These are phyloP conservation scores for Mycena olivaceomarginata DNA, from an alignment of 768 basidiomycete species.

Conservation along the genomic window DNA sequence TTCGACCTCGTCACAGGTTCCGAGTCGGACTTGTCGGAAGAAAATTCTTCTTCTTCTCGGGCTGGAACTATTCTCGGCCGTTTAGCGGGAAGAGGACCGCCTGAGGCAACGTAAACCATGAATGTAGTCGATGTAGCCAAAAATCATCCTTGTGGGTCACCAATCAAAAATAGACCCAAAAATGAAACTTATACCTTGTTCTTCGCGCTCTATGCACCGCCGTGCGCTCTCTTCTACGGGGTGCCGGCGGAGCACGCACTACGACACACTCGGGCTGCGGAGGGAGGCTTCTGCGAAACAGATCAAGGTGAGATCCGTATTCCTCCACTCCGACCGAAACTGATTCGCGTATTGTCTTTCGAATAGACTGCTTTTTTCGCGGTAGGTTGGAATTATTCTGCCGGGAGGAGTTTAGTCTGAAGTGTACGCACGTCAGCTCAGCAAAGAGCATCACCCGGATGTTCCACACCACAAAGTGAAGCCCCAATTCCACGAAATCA, in stretches of 20 bases:
- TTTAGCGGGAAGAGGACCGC: too few species aligned
- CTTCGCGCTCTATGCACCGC: constrained; percentile 33
- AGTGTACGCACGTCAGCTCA: constrained; percentile 1
- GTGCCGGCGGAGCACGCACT: constrained; percentile 40
- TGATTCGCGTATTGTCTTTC: not conserved
- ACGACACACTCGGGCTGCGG: constrained; percentile 30
- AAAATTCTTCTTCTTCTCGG: too few species aligned
- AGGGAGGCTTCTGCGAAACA: constrained; percentile 26
- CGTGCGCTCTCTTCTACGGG: constrained; percentile 38
- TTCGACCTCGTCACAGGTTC: too few species aligned
- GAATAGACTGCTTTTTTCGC: constrained; percentile 40
- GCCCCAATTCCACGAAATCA: constrained; percentile 40
- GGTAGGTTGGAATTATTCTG: not conserved
- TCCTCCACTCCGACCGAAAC: not conserved
- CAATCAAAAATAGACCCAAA: too few species aligned
- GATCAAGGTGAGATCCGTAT: constrained; percentile 32
- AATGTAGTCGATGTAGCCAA: too few species aligned
- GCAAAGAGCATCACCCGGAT: constrained; percentile 43
- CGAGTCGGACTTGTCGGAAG: too few species aligned
- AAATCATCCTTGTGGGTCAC: too few species aligned
- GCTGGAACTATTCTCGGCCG: too few species aligned
- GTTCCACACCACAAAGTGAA: constrained; percentile 37
- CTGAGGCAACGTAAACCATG: too few species aligned
- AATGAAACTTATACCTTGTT: too few species aligned
- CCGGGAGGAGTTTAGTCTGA: not conserved